Percentiles rank a stretch among this genome's conserved stretches.
These are phyloP conservation scores for Gossypium trilobum DNA, from an alignment of 441 rosid species.

Conservation along the genomic window DNA sequence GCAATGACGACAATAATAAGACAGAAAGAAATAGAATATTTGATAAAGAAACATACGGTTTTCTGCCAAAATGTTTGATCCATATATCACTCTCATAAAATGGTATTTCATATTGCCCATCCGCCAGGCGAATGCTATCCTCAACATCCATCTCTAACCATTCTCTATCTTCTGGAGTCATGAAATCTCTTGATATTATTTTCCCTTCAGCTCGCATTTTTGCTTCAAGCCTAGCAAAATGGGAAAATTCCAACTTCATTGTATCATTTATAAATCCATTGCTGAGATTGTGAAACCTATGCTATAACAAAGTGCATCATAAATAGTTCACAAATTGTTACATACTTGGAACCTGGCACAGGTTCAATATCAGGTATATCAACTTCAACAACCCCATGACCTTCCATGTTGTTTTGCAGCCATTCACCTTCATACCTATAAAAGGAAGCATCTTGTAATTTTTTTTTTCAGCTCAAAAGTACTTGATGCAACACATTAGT, in stretches of 20 bases:
- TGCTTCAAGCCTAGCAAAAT: slow-evolving; percentile 60
- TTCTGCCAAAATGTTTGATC: slow-evolving; percentile 55
- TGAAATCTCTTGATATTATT: slow-evolving; percentile 61
- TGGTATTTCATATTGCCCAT: slow-evolving; percentile 48
- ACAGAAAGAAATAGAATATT: background rate
- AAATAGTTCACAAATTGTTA: background rate
- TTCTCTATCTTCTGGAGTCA: slow-evolving; percentile 74
- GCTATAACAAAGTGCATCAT: background rate
- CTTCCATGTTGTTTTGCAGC: slow-evolving; percentile 74
- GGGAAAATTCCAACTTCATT: slow-evolving; percentile 5
- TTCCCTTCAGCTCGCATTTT: slow-evolving; percentile 84
- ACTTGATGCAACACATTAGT: background rate
- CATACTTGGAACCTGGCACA: slow-evolving; percentile 81
- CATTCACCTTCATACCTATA: slow-evolving; percentile 90
- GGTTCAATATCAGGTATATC: slow-evolving; percentile 85
- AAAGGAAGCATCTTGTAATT: background rate
- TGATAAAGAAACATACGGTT: slow-evolving; percentile 53
- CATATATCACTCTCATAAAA: slow-evolving; percentile 67
- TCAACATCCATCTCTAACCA: slow-evolving; percentile 94
- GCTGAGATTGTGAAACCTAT: background rate
- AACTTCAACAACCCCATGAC: slow-evolving; percentile 83
- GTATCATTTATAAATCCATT: slow-evolving; percentile 8
- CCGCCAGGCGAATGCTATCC: slow-evolving; percentile 49
- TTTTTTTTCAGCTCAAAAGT: background rate
- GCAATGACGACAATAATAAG: background rate